A percentile compares a stretch with the other conserved stretches of the same genome.
Evolutionary conservation across 164 flowering plant species (phyloP).

Genomic region (Umbilicus rupestris): DNA sequence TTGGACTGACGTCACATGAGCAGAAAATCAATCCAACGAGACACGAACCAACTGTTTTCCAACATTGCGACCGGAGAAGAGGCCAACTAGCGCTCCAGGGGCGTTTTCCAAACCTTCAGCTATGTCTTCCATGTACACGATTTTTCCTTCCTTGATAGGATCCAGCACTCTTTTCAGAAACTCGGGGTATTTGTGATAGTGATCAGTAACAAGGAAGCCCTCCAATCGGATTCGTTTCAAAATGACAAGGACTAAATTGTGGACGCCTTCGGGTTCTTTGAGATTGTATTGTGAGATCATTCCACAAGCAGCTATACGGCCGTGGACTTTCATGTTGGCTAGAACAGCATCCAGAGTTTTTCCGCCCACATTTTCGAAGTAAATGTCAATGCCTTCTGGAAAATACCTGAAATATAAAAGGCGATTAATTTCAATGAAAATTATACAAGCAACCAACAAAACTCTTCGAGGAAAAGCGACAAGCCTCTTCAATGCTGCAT

Average conservation of each 20-base stretch:
- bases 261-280: slow-evolving; percentile 25
- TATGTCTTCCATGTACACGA: slow-evolving; percentile 39
- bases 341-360: slow-evolving; percentile 53
- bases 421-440: not conserved
- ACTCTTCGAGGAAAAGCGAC: not conserved
- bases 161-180: slow-evolving; percentile 28
- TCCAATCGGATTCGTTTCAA: slow-evolving; percentile 29
- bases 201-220: slow-evolving; percentile 35
- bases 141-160: slow-evolving; percentile 34
- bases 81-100: slow-evolving; percentile 47
- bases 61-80: slow-evolving; percentile 32
- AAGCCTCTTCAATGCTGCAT: slow-evolving; percentile 27
- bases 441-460: no score
- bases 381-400: slow-evolving; percentile 52
- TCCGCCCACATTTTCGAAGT: slow-evolving; percentile 67
- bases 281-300: slow-evolving; percentile 44
- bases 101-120: slow-evolving; percentile 45
- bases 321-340: slow-evolving; percentile 40
- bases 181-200: slow-evolving; percentile 25
- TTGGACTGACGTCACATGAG: not conserved
- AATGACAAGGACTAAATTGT: slow-evolving; percentile 26
- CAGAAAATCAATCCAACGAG: slow-evolving; percentile 12
- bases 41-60: slow-evolving; percentile 29
- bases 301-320: slow-evolving; percentile 49
- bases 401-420: slow-evolving; percentile 22